Evolutionary conservation across 2,329 filamentous ascomycete species (phyloP), one percentile per base, ranked within the genome.

Genomic region (Coniella lustricola): DNA sequence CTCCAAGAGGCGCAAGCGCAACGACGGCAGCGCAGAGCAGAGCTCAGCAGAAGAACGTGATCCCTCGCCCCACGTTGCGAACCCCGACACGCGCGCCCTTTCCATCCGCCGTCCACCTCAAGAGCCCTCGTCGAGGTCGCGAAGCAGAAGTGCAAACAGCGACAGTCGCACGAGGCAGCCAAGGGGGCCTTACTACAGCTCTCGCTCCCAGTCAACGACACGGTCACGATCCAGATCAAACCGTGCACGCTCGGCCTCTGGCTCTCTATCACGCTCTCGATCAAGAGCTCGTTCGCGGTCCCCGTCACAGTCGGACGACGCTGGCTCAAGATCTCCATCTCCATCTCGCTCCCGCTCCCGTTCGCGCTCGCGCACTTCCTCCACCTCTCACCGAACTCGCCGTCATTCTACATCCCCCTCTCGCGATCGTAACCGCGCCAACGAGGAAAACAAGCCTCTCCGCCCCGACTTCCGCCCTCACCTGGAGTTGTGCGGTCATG

Each of bases 401-500:
- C n/a, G 48, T 43, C 52, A 36, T 42, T 54, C 51, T 31, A 54
- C 43, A 46, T 36, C 45, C 32, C 45, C 18, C 42, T 57, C 38
- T 46, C 53, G 44, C 48, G 53, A 35, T 48, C 57, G 9, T 42
- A 32, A 17, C 18, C 37, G 38, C 44, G n/a, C 52, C 43, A 16
- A 51, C 46, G 53, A 44, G 37, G 69, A 68, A 12, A 65, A 63
- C 20, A 75, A 81, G 52, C 77, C 80, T 3, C 71, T 73, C 18
- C 68, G 67, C 20, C 76, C 90, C 14, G 75, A 84, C 62, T 95
- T 90, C 69, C 76, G 71, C 36, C 77, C 82, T 31, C 79, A 81
- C 46, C 77, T 90, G 55, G 76, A 85, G 17, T 75, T 96, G 17
- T 78, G 75, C 52, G 90, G 90, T 2, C 91, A 97, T 68, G 75